These are phyloP conservation scores for Phytophthora idaei DNA, from an alignment of 352 stramenopile species.

Conservation along the genomic window DNA sequence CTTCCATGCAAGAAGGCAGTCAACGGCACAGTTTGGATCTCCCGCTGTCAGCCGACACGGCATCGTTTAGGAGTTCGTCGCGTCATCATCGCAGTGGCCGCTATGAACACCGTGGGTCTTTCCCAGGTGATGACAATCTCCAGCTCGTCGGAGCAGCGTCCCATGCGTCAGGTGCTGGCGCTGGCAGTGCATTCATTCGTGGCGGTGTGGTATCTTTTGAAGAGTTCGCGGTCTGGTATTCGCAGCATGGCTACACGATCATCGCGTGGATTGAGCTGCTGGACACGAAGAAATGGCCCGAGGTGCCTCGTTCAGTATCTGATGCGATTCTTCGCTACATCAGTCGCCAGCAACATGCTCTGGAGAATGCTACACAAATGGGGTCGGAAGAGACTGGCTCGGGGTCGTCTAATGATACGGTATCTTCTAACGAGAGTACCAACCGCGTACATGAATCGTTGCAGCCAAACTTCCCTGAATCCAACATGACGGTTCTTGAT, in stretches of 20 bases:
- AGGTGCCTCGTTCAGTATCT: slow-evolving; percentile 60
- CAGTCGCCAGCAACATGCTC: slow-evolving; percentile 67
- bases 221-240: slow-evolving; percentile 89
- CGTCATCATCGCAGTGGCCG: slow-evolving; percentile 38
- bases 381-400: slow-evolving; percentile 49
- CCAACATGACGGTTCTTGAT: slow-evolving; percentile 45
- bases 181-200: slow-evolving; percentile 70
- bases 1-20: slow-evolving; percentile 28
- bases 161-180: slow-evolving; percentile 59
- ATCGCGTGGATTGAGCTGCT: slow-evolving; percentile 90
- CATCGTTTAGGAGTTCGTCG: slow-evolving; percentile 40
- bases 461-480: slow-evolving; percentile 50
- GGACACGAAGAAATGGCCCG: slow-evolving; percentile 84
- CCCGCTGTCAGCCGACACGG: slow-evolving; percentile 47
- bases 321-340: slow-evolving; percentile 83
- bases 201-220: slow-evolving; percentile 84
- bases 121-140: slow-evolving; percentile 63
- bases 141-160: slow-evolving; percentile 59
- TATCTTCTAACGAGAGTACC: slow-evolving; percentile 69
- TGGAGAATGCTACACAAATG: slow-evolving; percentile 48
- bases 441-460: slow-evolving; percentile 48
- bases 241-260: slow-evolving; percentile 75
- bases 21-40: slow-evolving; percentile 70
- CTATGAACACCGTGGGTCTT: slow-evolving; percentile 76
- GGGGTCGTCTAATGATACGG: slow-evolving; percentile 65